A percentile compares a stretch with the other conserved stretches of the same genome.
phyloP scores from a whole-genome alignment of 2,329 filamentous ascomycete genomes.

The Ceratocystis eucalypticola region DNA sequence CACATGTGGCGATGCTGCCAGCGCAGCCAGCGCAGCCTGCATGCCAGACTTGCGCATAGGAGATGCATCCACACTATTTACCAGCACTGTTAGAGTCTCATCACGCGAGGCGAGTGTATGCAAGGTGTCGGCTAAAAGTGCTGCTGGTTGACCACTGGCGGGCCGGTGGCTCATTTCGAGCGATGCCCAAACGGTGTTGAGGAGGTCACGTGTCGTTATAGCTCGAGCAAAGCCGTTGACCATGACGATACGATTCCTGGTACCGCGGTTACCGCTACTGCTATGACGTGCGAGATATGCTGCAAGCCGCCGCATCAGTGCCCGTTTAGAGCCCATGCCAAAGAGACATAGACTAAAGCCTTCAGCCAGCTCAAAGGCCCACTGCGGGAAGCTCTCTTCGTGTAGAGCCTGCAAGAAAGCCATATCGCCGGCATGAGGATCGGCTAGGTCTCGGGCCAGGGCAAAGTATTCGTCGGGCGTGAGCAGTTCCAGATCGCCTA shows the following conservation, averaged over 20 bases:
- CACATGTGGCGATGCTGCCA: slow-evolving; percentile 61
- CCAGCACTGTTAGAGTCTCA: slow-evolving; percentile 49
- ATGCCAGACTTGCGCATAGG: slow-evolving; percentile 56
- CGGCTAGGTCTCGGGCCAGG: slow-evolving; percentile 36
- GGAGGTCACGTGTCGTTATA: slow-evolving; percentile 53
- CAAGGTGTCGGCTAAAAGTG: slow-evolving; percentile 55
- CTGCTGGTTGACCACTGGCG: slow-evolving; percentile 48
- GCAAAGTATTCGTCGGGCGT: slow-evolving; percentile 88
- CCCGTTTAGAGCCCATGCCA: slow-evolving; percentile 80
- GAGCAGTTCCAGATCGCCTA: slow-evolving; percentile 60
- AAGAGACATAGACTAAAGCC: slow-evolving; percentile 84
- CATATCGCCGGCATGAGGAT: slow-evolving; percentile 51
- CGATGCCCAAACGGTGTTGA: slow-evolving; percentile 54
- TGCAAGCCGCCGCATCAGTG: slow-evolving; percentile 62
- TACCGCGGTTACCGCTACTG: slow-evolving; percentile 24
- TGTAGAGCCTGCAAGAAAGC: slow-evolving; percentile 63
- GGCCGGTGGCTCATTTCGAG: slow-evolving; percentile 39
- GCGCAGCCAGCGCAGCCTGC: slow-evolving; percentile 60
- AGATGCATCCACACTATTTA: slow-evolving; percentile 77
- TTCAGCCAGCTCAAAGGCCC: slow-evolving; percentile 78
- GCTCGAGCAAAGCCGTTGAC: slow-evolving; percentile 71
- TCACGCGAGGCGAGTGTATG: slow-evolving; percentile 39
- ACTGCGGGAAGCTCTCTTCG: slow-evolving; percentile 72
- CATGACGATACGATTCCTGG: slow-evolving; percentile 52
- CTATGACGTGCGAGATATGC: slow-evolving; percentile 46